Conservation (phyloP, 2,329 filamentous ascomycete genomes). For the Trichoderma koningii region DNA sequence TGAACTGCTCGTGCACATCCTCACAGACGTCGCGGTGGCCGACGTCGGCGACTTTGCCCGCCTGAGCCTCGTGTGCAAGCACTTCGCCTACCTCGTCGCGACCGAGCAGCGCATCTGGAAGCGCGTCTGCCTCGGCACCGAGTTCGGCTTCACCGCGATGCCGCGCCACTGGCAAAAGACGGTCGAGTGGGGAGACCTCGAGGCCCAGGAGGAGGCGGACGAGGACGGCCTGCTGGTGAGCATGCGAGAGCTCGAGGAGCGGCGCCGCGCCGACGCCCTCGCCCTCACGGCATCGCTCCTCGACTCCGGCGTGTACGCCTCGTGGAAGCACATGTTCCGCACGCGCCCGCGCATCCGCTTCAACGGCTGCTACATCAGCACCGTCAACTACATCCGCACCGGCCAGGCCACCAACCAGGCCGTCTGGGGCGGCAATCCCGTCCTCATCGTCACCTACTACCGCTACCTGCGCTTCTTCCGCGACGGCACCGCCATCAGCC, state of each 20-base stretch:
- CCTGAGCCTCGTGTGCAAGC: slow-evolving; percentile 79
- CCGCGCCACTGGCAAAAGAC: slow-evolving; percentile 74
- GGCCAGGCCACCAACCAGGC: slow-evolving; percentile 72
- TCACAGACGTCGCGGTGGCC: slow-evolving; percentile 68
- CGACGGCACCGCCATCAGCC: slow-evolving; percentile 78
- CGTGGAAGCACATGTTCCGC: slow-evolving; percentile 74
- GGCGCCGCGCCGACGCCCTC: slow-evolving; percentile 39
- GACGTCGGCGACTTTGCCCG: slow-evolving; percentile 79
- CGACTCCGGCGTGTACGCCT: slow-evolving; percentile 49
- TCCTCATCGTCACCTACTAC: slow-evolving; percentile 97
- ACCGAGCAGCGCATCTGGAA: slow-evolving; percentile 89
- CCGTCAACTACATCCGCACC: slow-evolving; percentile 88
- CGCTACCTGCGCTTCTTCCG: slow-evolving; percentile 94
- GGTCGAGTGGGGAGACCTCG: slow-evolving; percentile 56
- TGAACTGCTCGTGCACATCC: slow-evolving; percentile 80
- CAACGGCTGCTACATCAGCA: slow-evolving; percentile 94
- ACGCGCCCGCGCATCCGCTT: slow-evolving; percentile 84
- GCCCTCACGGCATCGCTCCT: slow-evolving; percentile 48
- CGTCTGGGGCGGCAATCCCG: slow-evolving; percentile 72
- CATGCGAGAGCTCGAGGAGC: slow-evolving; percentile 42
- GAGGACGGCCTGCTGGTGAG: slow-evolving; percentile 41
- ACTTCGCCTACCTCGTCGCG: slow-evolving; percentile 79
- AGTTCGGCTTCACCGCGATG: slow-evolving; percentile 82
- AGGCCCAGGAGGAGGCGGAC: slow-evolving; percentile 34
- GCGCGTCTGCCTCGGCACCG: slow-evolving; percentile 65